Evolutionary conservation across 805 yeast genomes (phyloP), one percentile per base, ranked within the genome.

Genomic region (Metschnikowia henanensis): DNA sequence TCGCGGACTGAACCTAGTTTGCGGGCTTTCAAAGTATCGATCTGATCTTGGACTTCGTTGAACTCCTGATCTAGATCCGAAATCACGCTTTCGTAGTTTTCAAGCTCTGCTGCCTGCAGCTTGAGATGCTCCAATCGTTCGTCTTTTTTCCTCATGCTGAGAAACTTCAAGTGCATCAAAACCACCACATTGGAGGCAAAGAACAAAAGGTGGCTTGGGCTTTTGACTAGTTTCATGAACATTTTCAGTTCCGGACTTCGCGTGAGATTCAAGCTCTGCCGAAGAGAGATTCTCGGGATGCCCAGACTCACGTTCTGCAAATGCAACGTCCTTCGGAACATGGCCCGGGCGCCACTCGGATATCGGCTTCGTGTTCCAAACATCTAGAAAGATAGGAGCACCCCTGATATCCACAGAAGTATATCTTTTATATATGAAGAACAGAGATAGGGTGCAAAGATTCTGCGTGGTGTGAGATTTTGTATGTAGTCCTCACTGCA

Each of bases 201-300:
- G 31, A 52, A 52, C n/a, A 50, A 36, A 12, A 52, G 36, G 26
- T 51, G 56, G 16, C 55, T 39, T 9, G 56, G 55, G 34, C 53
- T 52, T 10, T 45, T 47, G 20, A 52, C 43, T 16, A 49, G 47
- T 25, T 38, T 41, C 12, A 51, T 17, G 30, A 52, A 44, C 17
- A 38, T 22, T 15, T 41, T 50, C 41, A 42, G 49, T 17, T 46
- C 53, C n/a, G 46, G 40, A 31, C 42, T 44, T 30, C 38, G 41
- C 6, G 39, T 23, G 15, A 36, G 28, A 20, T 32, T 39, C 30
- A 38, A 19, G 22, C 46, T 43, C 10, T 30, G 37, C 8, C 50
- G 47, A 25, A 45, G 37, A 23, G 41, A 41, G 15, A 36, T 5
- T 30, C 22, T 41, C 13, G 45, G 37, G 4, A 41, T 8, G 25